These are phyloP conservation scores for Hymenoscyphus infarciens DNA, from an alignment of 2,329 filamentous ascomycete genomes.

Conservation along the genomic window DNA sequence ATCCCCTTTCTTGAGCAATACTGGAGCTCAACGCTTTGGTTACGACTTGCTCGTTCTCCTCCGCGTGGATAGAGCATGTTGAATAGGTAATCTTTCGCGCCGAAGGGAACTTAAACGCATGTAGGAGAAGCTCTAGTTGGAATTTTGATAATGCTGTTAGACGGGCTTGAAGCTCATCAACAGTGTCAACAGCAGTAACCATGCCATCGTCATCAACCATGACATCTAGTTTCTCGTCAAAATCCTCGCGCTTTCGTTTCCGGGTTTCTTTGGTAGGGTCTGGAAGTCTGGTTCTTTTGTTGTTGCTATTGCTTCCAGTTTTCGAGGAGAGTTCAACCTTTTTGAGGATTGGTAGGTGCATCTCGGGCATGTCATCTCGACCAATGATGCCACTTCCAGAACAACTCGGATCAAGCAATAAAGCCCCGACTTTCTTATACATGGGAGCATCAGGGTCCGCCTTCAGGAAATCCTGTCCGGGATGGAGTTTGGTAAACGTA, in stretches of 20 bases:
- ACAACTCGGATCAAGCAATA: slow-evolving; percentile 90
- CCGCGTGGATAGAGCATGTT: slow-evolving; percentile 82
- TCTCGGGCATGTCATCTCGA: slow-evolving; percentile 70
- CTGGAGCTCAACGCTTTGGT: slow-evolving; percentile 64
- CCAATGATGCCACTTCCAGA: slow-evolving; percentile 94
- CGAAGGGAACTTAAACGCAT: slow-evolving; percentile 77
- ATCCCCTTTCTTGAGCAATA: slow-evolving; percentile 64
- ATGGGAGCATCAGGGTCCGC: slow-evolving; percentile 60
- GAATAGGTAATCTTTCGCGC: slow-evolving; percentile 82
- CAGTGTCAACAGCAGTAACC: slow-evolving; percentile 49
- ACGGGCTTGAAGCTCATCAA: slow-evolving; percentile 58
- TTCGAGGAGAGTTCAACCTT: slow-evolving; percentile 33
- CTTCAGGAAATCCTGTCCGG: slow-evolving; percentile 77
- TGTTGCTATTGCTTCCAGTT: slow-evolving; percentile 9
- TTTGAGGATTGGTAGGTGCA: slow-evolving; percentile 54
- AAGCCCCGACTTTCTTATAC: slow-evolving; percentile 68
- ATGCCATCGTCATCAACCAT: slow-evolving; percentile 55
- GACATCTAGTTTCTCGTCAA: slow-evolving; percentile 26
- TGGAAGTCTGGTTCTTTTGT: slow-evolving; percentile 25
- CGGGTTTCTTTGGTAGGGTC: slow-evolving; percentile 22
- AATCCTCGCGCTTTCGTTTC: slow-evolving; percentile 34
- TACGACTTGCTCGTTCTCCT: slow-evolving; percentile 89
- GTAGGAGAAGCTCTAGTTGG: slow-evolving; percentile 75
- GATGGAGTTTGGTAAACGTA: slow-evolving; percentile 61
- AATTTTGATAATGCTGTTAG: slow-evolving; percentile 74